Evolutionary conservation across 2,329 filamentous ascomycete genomes (phyloP).

Genomic region (Macrophomina phaseolina): DNA sequence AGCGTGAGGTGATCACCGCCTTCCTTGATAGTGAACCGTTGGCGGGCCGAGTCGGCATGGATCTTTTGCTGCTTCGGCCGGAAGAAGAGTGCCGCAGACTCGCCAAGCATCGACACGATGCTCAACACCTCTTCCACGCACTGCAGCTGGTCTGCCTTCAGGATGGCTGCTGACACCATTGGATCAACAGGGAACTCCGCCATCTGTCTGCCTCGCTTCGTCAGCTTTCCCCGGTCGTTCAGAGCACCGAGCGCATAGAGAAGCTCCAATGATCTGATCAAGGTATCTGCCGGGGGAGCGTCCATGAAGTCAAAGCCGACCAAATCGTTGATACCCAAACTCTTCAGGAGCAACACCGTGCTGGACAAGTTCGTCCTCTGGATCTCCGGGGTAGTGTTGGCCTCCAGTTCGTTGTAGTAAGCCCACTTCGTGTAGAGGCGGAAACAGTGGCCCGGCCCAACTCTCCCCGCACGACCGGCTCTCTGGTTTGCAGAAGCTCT

Average conservation of each 20-base stretch:
- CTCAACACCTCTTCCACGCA: constrained; percentile 92
- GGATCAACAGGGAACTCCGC: constrained; percentile 93
- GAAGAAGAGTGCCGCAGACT: constrained; percentile 89
- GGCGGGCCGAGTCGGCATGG: constrained; percentile 87
- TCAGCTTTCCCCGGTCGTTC: constrained; percentile 86
- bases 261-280: constrained; percentile 87
- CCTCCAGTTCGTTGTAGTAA: constrained; percentile 93
- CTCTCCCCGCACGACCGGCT: constrained; percentile 89
- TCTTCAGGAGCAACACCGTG: constrained; percentile 85
- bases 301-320: constrained; percentile 97
- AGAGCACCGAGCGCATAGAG: constrained; percentile 89
- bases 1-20: constrained; percentile 89
- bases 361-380: constrained; percentile 86
- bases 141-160: constrained; percentile 87
- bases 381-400: constrained; percentile 91
- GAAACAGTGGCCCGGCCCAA: constrained; percentile 91
- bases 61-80: constrained; percentile 97
- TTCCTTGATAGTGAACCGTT: constrained; percentile 86
- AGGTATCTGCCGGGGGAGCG: constrained; percentile 83
- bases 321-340: constrained; percentile 88
- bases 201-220: constrained; percentile 91
- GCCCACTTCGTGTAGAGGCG: constrained; percentile 91
- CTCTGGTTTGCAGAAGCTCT: constrained; percentile 92
- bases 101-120: constrained; percentile 92
- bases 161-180: constrained; percentile 86